A percentile compares a stretch with the other conserved stretches of the same genome.
Conservation (phyloP, 805 yeast genomes). For the Zygosaccharomyces lentus region DNA sequence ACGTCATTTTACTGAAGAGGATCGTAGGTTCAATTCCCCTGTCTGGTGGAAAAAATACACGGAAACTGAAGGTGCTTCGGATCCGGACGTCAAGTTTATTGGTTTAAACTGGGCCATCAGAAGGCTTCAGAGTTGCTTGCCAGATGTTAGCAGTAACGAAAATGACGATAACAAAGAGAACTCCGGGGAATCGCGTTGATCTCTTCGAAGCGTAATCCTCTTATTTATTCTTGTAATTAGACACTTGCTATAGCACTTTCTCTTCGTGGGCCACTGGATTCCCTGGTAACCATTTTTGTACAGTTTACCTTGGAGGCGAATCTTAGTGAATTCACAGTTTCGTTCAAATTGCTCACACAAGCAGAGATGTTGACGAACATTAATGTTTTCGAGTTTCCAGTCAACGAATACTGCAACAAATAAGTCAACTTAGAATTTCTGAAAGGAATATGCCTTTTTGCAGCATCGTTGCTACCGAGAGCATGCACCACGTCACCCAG, state of each 20-base stretch:
- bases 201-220: not conserved
- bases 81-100: slow-evolving; percentile 63
- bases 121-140: slow-evolving; percentile 51
- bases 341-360: slow-evolving; percentile 53
- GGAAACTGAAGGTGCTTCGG: slow-evolving; percentile 57
- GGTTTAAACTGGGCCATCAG: slow-evolving; percentile 83
- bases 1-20: slow-evolving; percentile 53
- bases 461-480: slow-evolving; percentile 60
- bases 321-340: slow-evolving; percentile 77
- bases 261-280: not conserved
- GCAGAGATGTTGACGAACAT: slow-evolving; percentile 93
- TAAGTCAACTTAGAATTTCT: slow-evolving; percentile 92
- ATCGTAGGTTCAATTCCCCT: slow-evolving; percentile 61
- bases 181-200: not conserved
- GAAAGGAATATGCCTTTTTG: slow-evolving; percentile 71
- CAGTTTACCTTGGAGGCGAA: slow-evolving; percentile 81
- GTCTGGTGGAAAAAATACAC: slow-evolving; percentile 74
- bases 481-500: slow-evolving; percentile 86
- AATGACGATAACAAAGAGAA: not conserved
- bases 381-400: slow-evolving; percentile 82
- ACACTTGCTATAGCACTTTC: slow-evolving; percentile 2
- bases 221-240: slow-evolving; percentile 5
- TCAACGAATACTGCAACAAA: slow-evolving; percentile 74
- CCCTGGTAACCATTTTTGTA: slow-evolving; percentile 38
- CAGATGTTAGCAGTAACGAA: slow-evolving; percentile 21